Percentiles rank a stretch among this genome's conserved stretches.
Evolutionary conservation across 345 rosid genomes (phyloP).

Genomic region (Cardamine chenopodiifolia): DNA sequence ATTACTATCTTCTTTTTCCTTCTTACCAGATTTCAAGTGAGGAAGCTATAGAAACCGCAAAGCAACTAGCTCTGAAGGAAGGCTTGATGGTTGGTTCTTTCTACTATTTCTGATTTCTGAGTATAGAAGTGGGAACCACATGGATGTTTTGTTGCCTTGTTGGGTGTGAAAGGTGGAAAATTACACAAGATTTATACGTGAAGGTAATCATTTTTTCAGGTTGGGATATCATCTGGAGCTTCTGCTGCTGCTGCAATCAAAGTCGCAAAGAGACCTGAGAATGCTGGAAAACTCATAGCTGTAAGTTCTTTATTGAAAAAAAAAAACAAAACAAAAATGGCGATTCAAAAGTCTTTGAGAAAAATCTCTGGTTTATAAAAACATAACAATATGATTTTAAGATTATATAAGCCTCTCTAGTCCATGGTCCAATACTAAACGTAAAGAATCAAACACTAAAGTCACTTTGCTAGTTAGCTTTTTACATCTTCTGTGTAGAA

Average conservation of each 20-base stretch:
- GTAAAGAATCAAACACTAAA: slow-evolving; percentile 1
- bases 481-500: background rate
- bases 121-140: background rate
- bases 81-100: slow-evolving; percentile 84
- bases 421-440: background rate
- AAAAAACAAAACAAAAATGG: background rate
- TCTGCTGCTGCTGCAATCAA: slow-evolving; percentile 55
- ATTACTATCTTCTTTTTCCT: background rate
- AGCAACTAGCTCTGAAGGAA: slow-evolving; percentile 90
- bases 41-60: slow-evolving; percentile 90
- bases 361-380: slow-evolving; percentile 4
- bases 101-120: background rate
- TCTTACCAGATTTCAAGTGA: slow-evolving; percentile 48
- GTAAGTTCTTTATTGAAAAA: slow-evolving; percentile 45
- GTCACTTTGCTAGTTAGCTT: slow-evolving; percentile 8
- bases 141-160: background rate
- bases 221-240: slow-evolving; percentile 61
- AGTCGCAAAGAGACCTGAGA: slow-evolving; percentile 55
- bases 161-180: background rate
- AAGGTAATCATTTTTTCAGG: slow-evolving; percentile 31
- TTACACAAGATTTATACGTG: background rate
- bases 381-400: background rate
- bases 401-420: background rate
- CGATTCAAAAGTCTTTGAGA: background rate
- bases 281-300: slow-evolving; percentile 57